phyloP scores from a whole-genome alignment of 208 protist species.

The Acanthamoeba culbertsoni region DNA sequence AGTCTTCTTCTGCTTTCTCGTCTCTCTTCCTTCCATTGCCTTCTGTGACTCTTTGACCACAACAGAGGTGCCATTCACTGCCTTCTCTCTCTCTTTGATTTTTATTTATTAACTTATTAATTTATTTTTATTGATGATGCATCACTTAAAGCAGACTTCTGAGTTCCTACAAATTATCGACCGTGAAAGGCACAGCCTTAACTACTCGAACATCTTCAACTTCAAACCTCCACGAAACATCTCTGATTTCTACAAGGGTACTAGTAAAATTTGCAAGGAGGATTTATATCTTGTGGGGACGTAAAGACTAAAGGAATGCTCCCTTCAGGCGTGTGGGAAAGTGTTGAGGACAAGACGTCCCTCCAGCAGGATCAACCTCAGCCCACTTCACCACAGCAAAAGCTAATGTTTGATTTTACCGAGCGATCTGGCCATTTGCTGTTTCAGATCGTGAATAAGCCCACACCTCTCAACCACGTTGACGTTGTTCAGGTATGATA shows the following conservation, averaged over 20 bases:
- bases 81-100: background rate
- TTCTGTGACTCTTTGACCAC: background rate
- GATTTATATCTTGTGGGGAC: background rate
- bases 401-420: conserved; percentile 1
- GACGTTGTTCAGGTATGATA: background rate
- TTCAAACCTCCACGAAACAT: conserved; percentile 19
- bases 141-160: background rate
- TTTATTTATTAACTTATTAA: background rate
- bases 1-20: background rate
- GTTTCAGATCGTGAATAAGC: conserved; percentile 31
- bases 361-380: background rate
- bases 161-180: background rate
- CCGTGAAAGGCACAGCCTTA: background rate
- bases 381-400: background rate
- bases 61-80: too few species aligned
- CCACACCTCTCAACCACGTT: background rate
- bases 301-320: background rate
- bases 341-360: background rate
- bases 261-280: too few species aligned
- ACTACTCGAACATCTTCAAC: conserved; percentile 46
- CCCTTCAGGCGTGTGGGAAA: background rate
- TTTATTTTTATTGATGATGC: background rate
- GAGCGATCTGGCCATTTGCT: conserved; percentile 34
- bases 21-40: background rate
- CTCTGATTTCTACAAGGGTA: conserved; percentile 34